Conservation (phyloP, 257 asterid species). For the Handroanthus guayacan region DNA sequence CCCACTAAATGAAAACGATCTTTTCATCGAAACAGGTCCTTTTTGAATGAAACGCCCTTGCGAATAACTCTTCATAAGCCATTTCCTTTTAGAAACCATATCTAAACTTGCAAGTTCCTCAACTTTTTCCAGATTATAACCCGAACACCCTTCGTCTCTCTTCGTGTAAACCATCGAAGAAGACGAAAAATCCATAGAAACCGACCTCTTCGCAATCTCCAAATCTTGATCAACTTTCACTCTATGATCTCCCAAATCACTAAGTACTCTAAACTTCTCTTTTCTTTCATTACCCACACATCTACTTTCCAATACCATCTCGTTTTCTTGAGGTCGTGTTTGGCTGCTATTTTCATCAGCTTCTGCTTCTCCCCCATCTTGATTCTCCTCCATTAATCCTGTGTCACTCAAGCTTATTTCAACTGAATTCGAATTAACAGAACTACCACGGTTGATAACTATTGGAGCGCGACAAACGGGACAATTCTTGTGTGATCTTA, state of each 20-base stretch:
- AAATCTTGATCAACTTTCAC: constrained; percentile 41
- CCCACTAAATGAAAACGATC: constrained; percentile 65
- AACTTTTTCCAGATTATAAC: background rate
- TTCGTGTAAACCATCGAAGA: constrained; percentile 39
- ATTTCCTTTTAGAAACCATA: constrained; percentile 29
- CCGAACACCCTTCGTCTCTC: constrained; percentile 49
- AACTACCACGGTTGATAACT: background rate
- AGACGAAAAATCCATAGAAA: constrained; percentile 62
- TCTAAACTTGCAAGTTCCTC: constrained; percentile 27
- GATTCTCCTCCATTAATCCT: constrained; percentile 27
- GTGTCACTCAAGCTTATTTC: constrained; percentile 3
- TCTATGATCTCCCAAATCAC: constrained; percentile 52
- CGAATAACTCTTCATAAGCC: constrained; percentile 56
- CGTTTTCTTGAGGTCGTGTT: constrained; percentile 15
- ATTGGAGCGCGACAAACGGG: constrained; percentile 85
- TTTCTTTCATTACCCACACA: background rate
- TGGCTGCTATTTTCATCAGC: constrained; percentile 22
- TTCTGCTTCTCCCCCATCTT: constrained; percentile 23
- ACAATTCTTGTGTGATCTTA: constrained; percentile 76
- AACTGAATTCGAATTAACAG: background rate
- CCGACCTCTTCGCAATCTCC: constrained; percentile 54
- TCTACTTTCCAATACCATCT: constrained; percentile 13
- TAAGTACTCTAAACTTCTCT: constrained; percentile 42
- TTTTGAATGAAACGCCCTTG: constrained; percentile 52
- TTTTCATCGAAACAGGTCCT: constrained; percentile 59